Evolutionary conservation across 768 basidiomycete species (phyloP).

Genomic region (Tylopilus sp.): DNA sequence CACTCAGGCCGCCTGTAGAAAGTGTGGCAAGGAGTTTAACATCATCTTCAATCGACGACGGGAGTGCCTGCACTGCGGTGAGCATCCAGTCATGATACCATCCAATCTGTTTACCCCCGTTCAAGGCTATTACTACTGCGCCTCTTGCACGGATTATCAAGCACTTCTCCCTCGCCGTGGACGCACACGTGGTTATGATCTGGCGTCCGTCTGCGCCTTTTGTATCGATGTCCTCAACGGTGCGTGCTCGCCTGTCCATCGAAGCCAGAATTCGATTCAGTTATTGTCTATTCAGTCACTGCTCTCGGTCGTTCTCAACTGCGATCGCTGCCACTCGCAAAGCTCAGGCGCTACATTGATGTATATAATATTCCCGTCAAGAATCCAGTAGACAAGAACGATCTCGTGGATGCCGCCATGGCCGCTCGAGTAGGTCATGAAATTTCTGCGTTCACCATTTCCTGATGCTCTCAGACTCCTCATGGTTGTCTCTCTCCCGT

Average conservation of each 20-base stretch:
- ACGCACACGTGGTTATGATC: conserved; percentile 58
- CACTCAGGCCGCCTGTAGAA: conserved; percentile 49
- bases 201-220: conserved; percentile 63
- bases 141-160: conserved; percentile 70
- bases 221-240: conserved; percentile 70
- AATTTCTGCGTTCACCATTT: background rate
- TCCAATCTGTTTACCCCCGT: background rate
- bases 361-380: conserved; percentile 66
- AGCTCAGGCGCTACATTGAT: conserved; percentile 64
- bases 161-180: conserved; percentile 67
- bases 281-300: conserved; percentile 48
- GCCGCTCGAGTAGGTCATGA: conserved; percentile 42
- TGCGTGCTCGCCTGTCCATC: conserved; percentile 31
- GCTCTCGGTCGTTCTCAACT: conserved; percentile 59
- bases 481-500: conserved; percentile 59
- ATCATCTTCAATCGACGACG: conserved; percentile 60
- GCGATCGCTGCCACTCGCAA: conserved; percentile 52
- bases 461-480: conserved; percentile 36
- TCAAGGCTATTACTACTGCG: conserved; percentile 69
- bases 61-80: conserved; percentile 76
- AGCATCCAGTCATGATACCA: conserved; percentile 16
- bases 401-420: conserved; percentile 65
- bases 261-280: background rate
- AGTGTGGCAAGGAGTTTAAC: conserved; percentile 72
- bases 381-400: conserved; percentile 72